Percentiles rank a stretch among this genome's conserved stretches.
Evolutionary conservation across 106 monocot species (phyloP).

Genomic region (Chionographis japonica): DNA sequence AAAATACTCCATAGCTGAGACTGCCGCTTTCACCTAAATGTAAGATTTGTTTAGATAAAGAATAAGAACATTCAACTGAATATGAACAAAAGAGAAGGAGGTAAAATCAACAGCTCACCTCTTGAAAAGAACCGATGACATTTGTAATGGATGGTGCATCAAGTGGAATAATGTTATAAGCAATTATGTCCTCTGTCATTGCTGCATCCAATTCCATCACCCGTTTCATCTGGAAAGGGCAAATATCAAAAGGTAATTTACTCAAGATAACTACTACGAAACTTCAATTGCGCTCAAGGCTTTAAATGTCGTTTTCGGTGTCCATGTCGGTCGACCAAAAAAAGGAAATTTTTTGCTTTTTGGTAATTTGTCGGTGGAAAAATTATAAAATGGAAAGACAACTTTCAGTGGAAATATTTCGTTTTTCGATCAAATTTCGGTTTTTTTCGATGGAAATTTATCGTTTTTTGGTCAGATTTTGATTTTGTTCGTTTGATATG

Average conservation of each 20-base stretch:
- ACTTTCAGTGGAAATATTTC: too few species aligned
- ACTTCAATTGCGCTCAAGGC: too few species aligned
- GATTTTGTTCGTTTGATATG: too few species aligned
- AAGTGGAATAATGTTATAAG: constrained; percentile 92
- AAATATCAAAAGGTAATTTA: background rate
- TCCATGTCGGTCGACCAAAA: too few species aligned
- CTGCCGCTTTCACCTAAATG: constrained; percentile 70
- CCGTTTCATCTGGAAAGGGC: constrained; percentile 56
- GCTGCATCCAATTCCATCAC: constrained; percentile 91
- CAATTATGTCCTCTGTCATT: constrained; percentile 70
- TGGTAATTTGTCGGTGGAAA: too few species aligned
- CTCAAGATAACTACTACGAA: background rate
- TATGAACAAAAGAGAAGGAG: background rate
- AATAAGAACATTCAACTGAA: background rate
- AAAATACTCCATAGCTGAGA: constrained; percentile 59
- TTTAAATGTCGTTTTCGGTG: too few species aligned
- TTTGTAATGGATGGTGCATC: constrained; percentile 77
- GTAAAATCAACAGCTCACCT: constrained; percentile 30
- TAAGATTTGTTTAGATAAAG: background rate
- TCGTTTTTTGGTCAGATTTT: too few species aligned
- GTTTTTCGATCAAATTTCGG: too few species aligned
- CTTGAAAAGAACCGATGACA: constrained; percentile 53
- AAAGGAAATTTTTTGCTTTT: too few species aligned
- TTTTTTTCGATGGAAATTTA: too few species aligned
- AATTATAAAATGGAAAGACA: too few species aligned